A percentile compares a stretch with the other conserved stretches of the same genome.
phyloP scores from a whole-genome alignment of 2,329 filamentous ascomycete genomes.

The Sclerotinia subarctica region DNA sequence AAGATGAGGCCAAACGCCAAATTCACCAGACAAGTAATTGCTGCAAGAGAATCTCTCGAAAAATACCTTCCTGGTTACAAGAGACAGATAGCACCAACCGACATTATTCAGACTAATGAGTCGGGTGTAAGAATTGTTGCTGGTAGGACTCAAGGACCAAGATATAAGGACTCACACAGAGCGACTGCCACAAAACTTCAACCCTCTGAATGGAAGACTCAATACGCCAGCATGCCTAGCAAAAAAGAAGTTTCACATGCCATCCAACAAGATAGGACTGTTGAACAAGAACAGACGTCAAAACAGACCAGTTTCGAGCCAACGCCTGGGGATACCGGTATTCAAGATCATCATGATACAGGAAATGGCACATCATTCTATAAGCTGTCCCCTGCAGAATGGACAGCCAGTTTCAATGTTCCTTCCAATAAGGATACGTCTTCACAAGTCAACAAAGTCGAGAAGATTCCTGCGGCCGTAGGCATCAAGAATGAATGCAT shows the following conservation, averaged over 20 bases:
- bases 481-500: background rate
- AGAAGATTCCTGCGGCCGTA: too few species aligned
- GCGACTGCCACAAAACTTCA: constrained; percentile 1
- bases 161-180: background rate
- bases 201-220: constrained; percentile 6
- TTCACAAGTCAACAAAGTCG: too few species aligned
- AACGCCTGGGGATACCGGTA: background rate
- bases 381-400: constrained; percentile 9
- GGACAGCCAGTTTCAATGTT: background rate
- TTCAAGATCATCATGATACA: background rate
- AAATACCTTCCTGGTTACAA: constrained; percentile 1
- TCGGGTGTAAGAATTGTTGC: background rate
- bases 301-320: background rate
- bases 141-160: background rate
- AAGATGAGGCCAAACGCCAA: constrained; percentile 11
- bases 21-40: background rate
- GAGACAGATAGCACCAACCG: background rate
- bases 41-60: background rate
- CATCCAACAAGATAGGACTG: background rate
- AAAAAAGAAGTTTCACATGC: background rate
- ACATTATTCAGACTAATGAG: background rate
- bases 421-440: background rate
- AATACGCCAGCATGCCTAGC: background rate
- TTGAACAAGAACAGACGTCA: background rate
- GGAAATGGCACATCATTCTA: background rate